phyloP scores from a whole-genome alignment of 2,329 filamentous ascomycete genomes.

The Trichoderma gracile region DNA sequence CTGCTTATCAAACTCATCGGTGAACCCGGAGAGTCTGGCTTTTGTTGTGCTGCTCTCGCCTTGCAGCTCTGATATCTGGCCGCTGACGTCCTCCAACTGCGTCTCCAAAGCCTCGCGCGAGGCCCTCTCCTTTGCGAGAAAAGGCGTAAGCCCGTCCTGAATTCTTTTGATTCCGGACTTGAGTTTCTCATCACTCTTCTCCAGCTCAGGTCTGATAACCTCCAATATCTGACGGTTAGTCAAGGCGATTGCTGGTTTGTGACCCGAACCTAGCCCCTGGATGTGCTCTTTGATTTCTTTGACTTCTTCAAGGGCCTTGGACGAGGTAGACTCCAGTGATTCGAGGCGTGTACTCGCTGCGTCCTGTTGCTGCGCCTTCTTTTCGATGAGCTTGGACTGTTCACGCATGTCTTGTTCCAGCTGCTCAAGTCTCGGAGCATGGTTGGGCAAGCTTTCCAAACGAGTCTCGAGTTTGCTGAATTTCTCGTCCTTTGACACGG shows the following conservation, averaged over 20 bases:
- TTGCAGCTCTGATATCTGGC: constrained; percentile 11
- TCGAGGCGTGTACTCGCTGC: not conserved
- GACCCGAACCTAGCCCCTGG: not conserved
- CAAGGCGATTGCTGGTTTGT: not conserved
- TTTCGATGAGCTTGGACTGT: not conserved
- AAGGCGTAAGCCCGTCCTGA: constrained; percentile 24
- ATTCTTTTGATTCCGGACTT: not conserved
- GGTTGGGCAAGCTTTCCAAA: not conserved
- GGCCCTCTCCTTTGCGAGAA: constrained; percentile 31
- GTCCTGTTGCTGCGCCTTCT: not conserved
- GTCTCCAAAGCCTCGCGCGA: constrained; percentile 25
- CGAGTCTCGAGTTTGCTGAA: not conserved
- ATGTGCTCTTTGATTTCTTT: not conserved
- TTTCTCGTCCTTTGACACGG: not conserved
- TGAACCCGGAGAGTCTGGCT: not conserved
- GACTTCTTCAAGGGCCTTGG: not conserved
- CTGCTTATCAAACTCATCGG: constrained; percentile 32
- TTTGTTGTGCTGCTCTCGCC: constrained; percentile 16
- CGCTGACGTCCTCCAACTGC: constrained; percentile 21
- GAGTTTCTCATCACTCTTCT: not conserved
- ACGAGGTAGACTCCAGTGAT: not conserved
- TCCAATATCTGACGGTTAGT: not conserved
- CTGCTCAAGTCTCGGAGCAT: not conserved
- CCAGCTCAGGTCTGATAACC: constrained; percentile 5
- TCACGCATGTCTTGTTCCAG: not conserved